A percentile compares a stretch with the other conserved stretches of the same genome.
phyloP scores from a whole-genome alignment of 176 grass and related monocot genomes.

The Cenchrus americanus region DNA sequence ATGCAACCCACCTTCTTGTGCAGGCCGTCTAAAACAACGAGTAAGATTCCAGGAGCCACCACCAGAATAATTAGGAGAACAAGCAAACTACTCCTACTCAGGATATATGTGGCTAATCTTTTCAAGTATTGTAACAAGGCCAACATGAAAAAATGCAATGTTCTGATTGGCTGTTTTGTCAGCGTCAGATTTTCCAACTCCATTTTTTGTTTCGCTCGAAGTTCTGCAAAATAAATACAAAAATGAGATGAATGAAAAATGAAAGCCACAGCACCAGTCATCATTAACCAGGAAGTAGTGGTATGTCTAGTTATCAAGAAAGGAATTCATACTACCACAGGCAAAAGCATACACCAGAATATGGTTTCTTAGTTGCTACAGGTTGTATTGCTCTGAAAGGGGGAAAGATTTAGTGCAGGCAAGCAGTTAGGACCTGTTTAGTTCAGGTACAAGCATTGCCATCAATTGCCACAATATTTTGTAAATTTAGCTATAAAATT shows the following conservation, averaged over 20 bases:
- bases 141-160: conserved; percentile 66
- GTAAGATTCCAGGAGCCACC: conserved; percentile 50
- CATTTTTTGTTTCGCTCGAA: conserved; percentile 70
- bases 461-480: no score
- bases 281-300: neutral
- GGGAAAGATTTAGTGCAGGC: neutral
- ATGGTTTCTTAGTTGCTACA: conserved; percentile 14
- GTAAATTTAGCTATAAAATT: neutral
- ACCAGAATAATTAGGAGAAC: conserved; percentile 58
- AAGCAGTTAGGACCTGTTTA: neutral
- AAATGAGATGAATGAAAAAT: conserved; percentile 11
- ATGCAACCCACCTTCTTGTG: conserved; percentile 69
- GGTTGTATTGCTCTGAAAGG: conserved; percentile 15
- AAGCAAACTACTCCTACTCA: conserved; percentile 64
- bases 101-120: conserved; percentile 66
- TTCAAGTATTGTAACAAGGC: conserved; percentile 72
- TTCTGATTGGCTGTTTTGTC: conserved; percentile 83
- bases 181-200: conserved; percentile 78
- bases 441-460: no score
- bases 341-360: conserved; percentile 13
- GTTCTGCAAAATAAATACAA: conserved; percentile 64
- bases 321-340: neutral
- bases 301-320: conserved; percentile 10
- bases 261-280: neutral
- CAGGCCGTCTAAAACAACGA: conserved; percentile 56